These are phyloP conservation scores for Aspergillus hancockii DNA, from an alignment of 495 filamentous ascomycete genomes.

Conservation along the genomic window DNA sequence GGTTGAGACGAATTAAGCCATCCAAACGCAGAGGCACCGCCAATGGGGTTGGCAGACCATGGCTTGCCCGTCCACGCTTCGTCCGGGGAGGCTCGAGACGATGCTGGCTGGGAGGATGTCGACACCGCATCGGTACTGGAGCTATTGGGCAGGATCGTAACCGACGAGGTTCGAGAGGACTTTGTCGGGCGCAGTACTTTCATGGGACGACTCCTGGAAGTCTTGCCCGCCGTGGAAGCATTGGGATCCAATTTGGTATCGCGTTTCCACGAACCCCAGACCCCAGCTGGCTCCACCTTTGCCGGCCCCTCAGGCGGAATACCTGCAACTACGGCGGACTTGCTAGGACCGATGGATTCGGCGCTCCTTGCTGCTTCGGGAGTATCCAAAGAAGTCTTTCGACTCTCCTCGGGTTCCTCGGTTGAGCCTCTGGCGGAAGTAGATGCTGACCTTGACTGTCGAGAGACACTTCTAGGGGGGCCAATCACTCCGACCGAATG, in stretches of 20 bases:
- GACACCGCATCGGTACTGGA: constrained; percentile 28
- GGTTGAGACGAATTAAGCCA: constrained; percentile 66
- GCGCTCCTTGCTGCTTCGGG: constrained; percentile 22
- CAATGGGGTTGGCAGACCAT: constrained; percentile 75
- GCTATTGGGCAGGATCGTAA: constrained; percentile 33
- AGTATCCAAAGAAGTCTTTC: constrained; percentile 26
- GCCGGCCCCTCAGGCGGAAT: constrained; percentile 32
- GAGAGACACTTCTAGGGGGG: constrained; percentile 14
- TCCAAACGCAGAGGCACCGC: constrained; percentile 92
- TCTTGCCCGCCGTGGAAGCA: constrained; percentile 42
- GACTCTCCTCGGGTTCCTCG: constrained; percentile 40
- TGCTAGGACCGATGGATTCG: constrained; percentile 28
- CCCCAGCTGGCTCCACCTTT: constrained; percentile 50
- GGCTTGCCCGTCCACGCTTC: constrained; percentile 48
- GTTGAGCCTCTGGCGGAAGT: constrained; percentile 28
- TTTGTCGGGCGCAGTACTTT: constrained; percentile 76
- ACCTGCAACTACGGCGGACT: constrained; percentile 27
- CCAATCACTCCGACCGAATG: constrained; percentile 34
- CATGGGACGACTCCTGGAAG: constrained; percentile 62
- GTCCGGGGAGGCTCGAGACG: constrained; percentile 27
- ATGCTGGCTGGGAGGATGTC: constrained; percentile 24
- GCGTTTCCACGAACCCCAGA: constrained; percentile 72
- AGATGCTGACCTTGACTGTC: constrained; percentile 25
- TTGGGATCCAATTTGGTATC: constrained; percentile 50
- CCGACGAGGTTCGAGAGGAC: constrained; percentile 42